Conservation (phyloP, 2,329 filamentous ascomycete genomes). For the Lasiodiplodia sp. region DNA sequence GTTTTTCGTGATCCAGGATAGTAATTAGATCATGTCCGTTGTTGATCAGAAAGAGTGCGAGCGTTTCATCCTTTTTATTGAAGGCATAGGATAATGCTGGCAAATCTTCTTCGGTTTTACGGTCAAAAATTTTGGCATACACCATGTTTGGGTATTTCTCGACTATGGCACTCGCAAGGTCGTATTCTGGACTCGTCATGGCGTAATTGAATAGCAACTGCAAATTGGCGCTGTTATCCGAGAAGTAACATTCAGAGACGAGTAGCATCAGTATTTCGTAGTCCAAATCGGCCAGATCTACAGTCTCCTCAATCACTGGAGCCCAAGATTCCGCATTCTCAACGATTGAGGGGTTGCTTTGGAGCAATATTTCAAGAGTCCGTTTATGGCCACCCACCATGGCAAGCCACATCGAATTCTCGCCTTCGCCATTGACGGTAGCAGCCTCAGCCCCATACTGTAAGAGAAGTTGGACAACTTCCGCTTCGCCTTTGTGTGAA, state of each 20-base stretch:
- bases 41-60: too few relatives aligned
- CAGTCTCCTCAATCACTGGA: neutral
- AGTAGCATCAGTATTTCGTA: neutral
- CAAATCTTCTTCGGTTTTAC: too few relatives aligned
- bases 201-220: too few relatives aligned
- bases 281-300: too few relatives aligned
- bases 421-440: neutral
- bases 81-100: too few relatives aligned
- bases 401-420: neutral
- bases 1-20: too few relatives aligned
- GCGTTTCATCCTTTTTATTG: too few relatives aligned
- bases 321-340: neutral
- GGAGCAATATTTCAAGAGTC: neutral
- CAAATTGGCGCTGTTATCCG: neutral
- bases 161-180: too few relatives aligned
- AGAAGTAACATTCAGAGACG: neutral
- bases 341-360: neutral
- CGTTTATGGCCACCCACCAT: neutral
- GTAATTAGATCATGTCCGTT: too few relatives aligned
- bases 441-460: neutral
- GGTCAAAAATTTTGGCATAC: too few relatives aligned
- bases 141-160: too few relatives aligned
- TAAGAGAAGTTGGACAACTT: neutral
- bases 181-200: too few relatives aligned
- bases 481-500: neutral